Evolutionary conservation across 306 rosid genomes (phyloP).

Genomic region (Trifolium repens): DNA sequence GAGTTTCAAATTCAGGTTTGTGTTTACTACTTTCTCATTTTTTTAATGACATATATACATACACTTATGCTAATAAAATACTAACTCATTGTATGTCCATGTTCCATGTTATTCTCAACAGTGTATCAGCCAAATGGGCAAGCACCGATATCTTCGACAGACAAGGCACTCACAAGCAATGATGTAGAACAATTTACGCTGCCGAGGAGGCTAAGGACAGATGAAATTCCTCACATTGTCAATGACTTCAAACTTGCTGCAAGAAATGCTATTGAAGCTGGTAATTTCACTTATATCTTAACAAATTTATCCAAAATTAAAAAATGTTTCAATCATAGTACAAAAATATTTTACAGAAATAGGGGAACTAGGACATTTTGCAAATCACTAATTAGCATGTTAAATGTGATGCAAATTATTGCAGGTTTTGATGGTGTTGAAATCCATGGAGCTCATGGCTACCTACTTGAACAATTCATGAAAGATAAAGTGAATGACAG

Average conservation of each 20-base stretch:
- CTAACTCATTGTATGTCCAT: not conserved
- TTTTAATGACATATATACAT: not conserved
- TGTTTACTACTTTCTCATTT: not conserved
- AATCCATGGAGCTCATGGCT: not conserved
- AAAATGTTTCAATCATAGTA: not conserved
- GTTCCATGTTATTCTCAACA: slow-evolving; percentile 31
- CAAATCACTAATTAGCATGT: not conserved
- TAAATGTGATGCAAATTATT: not conserved
- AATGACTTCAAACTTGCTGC: slow-evolving; percentile 51
- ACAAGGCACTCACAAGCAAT: slow-evolving; percentile 53
- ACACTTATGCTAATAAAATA: not conserved
- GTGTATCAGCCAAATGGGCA: slow-evolving; percentile 54
- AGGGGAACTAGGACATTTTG: too few relatives aligned
- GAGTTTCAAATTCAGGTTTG: slow-evolving; percentile 36
- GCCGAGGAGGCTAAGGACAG: slow-evolving; percentile 55
- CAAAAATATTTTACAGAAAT: too few relatives aligned
- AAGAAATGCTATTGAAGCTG: slow-evolving; percentile 13
- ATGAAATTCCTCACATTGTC: slow-evolving; percentile 59
- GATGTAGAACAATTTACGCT: slow-evolving; percentile 46
- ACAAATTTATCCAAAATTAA: not conserved
- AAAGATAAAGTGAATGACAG: slow-evolving; percentile 66
- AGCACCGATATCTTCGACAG: slow-evolving; percentile 65
- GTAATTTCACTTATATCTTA: not conserved
- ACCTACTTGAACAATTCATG: slow-evolving; percentile 12
- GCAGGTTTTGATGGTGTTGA: not conserved